Conservation (phyloP, 1,139 yeast genomes). For the Pichia sp. region DNA sequence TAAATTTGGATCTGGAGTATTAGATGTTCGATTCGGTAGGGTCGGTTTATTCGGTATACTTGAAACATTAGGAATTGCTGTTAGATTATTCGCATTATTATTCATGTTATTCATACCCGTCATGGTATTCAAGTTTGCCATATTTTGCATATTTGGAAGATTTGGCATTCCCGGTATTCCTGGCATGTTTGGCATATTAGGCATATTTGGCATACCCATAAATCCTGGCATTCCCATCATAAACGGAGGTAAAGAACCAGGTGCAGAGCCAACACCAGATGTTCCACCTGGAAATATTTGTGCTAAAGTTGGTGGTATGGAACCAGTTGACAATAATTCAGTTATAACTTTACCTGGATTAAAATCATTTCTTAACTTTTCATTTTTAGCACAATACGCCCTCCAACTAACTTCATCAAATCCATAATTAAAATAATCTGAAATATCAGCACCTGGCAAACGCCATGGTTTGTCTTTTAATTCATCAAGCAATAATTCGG, state of each 20-base stretch:
- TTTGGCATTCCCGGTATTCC: conserved; percentile 14
- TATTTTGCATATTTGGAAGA: conserved; percentile 25
- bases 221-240: conserved; percentile 37
- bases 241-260: conserved; percentile 17
- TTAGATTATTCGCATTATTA: not conserved
- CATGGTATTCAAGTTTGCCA: conserved; percentile 9
- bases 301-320: conserved; percentile 25
- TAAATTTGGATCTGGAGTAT: conserved; percentile 23
- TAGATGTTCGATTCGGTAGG: conserved; percentile 18
- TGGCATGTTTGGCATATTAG: conserved; percentile 4
- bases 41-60: conserved; percentile 27
- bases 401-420: conserved; percentile 96
- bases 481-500: conserved; percentile 75
- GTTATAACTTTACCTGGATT: conserved; percentile 51
- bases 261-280: conserved; percentile 7
- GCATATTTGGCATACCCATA: conserved; percentile 25
- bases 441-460: conserved; percentile 89
- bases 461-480: conserved; percentile 97
- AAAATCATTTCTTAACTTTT: conserved; percentile 70
- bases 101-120: conserved; percentile 2
- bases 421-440: conserved; percentile 94
- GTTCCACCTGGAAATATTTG: conserved; percentile 15
- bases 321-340: conserved; percentile 33
- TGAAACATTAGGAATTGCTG: not conserved
- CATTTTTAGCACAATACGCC: conserved; percentile 85